Base-by-base conservation (phyloP, 768 basidiomycete species). In the Rickenella mellea region DNA sequence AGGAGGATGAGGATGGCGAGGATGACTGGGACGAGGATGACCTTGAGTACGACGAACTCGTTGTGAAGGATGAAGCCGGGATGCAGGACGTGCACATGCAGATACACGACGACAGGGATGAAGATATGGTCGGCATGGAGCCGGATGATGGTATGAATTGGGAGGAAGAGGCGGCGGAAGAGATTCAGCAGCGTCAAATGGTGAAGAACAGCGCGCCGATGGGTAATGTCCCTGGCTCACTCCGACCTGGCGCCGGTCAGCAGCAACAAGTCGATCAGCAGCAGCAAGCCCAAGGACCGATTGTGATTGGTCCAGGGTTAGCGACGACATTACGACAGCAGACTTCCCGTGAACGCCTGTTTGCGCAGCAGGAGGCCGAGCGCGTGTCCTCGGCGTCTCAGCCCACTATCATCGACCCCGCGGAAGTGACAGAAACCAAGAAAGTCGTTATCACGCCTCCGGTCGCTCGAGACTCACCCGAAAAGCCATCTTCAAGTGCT, bases 121-220 rank as follows among this genome's bases (percentile, higher is more conserved):
- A 53, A 48, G 53, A 52, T n/a, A 27, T 26, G 12, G 55, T 59
- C 41, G 56, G 56, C 4, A 75, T 81, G 69, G 83, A 84, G 40
- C 75, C 73, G 0, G 88, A 90, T 46, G 90, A 92, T 52, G 83
- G 80, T 2, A 86, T 93, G 76, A 73, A 74, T 46, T 93, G 92
- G 91, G 89, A 91, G 37, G 85, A 89, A 41, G 61, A 68, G 27
- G 72, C 69, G 9, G 78, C 74, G 2, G 76, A 73, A 41, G 67
- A 70, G 32, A 68, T 70, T 48, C 71, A 69, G 41, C 58, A 55
- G 11, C 60, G 51, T 10, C 59, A 53, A 36, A 53, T 47, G 17
- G 54, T 59, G 47, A 52, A 41, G 43, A 55, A 46, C 47, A 54
- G 47, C 32, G 51, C 59, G 10, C 21, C 50, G 31, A 27, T 55